Base-by-base conservation (phyloP, 805 yeast genomes). In the Yamadazyma takamatsuzukensis region DNA sequence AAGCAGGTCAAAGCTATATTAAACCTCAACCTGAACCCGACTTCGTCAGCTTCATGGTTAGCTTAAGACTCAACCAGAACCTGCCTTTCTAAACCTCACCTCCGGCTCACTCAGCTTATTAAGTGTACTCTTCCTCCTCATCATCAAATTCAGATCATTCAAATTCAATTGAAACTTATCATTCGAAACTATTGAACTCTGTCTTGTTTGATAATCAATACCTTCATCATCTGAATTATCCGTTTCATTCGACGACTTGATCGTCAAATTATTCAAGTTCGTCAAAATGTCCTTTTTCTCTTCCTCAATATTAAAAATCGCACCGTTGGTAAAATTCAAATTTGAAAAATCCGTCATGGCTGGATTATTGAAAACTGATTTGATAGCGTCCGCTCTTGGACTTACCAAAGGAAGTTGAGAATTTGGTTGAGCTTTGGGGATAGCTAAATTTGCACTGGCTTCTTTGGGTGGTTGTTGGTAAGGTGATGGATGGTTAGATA, bases 121-220 rank as follows among this genome's bases (percentile, higher is more conserved):
- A n/a, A n/a, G 16, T 9, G 63, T 55, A 4, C 62, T 55, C 39
- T 67, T 68, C 29, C 87, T 61, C 34, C 87, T 63, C 28, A 77
- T 72, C 23, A 82, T 57, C 39, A 82, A 55, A 19, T 81, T 80
- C 27, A 85, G 77, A 14, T 80, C 81, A 35, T 76, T 77, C 47
- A 82, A 54, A 39, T 74, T 76, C 37, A 82, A 62, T 33, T 81
- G 82, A 43, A 81, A 76, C 40, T 65, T 64, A 42, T 53, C 61
- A n/a, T 29, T 21, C 11, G 68, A 58, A 12, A 64, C 59, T 4
- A 64, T 58, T 3, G 64, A 56, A 10, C 61, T 54, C n/a, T 67
- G 60, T 26, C 69, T 43, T 4, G 71, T 62, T 28, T 53, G 65
- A 33, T 55, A 53, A 23, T 43, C 49, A 5, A 39, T 53, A 15